phyloP scores from a whole-genome alignment of 108 stramenopile genomes.

The Nannochloropsis gaditana region DNA sequence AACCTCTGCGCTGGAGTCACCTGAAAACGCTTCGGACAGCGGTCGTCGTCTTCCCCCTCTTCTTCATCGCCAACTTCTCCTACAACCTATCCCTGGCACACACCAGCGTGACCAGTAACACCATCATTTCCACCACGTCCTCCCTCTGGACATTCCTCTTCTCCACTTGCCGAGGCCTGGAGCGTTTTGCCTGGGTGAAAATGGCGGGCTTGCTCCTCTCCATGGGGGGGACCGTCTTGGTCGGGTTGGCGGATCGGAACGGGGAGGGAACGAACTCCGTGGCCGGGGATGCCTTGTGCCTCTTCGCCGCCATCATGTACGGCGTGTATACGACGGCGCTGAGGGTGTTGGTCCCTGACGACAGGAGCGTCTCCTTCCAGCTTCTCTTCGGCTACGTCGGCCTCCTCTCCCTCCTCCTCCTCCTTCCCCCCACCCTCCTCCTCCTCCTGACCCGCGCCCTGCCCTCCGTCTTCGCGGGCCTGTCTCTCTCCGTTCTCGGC shows the following conservation, averaged over 20 bases:
- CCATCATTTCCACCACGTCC: slow-evolving; percentile 80
- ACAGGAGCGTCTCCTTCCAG: slow-evolving; percentile 69
- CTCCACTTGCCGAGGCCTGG: slow-evolving; percentile 21
- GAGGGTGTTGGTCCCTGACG: slow-evolving; percentile 31
- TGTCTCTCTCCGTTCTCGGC: slow-evolving; percentile 20
- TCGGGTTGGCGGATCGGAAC: slow-evolving; percentile 33
- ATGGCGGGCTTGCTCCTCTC: slow-evolving; percentile 40
- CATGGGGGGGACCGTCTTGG: slow-evolving; percentile 43
- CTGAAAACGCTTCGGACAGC: slow-evolving; percentile 22
- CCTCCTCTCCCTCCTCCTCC: background rate
- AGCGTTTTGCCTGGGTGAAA: slow-evolving; percentile 31
- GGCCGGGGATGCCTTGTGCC: slow-evolving; percentile 29
- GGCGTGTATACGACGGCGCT: slow-evolving; percentile 54
- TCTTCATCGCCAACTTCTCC: slow-evolving; percentile 79
- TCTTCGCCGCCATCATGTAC: slow-evolving; percentile 42
- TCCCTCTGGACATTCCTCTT: slow-evolving; percentile 86
- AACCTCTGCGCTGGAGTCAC: background rate
- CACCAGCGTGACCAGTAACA: slow-evolving; percentile 81
- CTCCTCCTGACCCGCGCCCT: background rate
- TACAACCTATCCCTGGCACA: slow-evolving; percentile 72
- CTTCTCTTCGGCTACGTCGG: slow-evolving; percentile 81
- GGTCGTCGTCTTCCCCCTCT: slow-evolving; percentile 64
- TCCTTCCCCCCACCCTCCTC: background rate
- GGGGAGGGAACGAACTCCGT: slow-evolving; percentile 20
- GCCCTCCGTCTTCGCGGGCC: slow-evolving; percentile 9